Evolutionary conservation across 2,329 filamentous ascomycete species (phyloP), one percentile per base, ranked within the genome.

Genomic region (Curvularia verruculosa): DNA sequence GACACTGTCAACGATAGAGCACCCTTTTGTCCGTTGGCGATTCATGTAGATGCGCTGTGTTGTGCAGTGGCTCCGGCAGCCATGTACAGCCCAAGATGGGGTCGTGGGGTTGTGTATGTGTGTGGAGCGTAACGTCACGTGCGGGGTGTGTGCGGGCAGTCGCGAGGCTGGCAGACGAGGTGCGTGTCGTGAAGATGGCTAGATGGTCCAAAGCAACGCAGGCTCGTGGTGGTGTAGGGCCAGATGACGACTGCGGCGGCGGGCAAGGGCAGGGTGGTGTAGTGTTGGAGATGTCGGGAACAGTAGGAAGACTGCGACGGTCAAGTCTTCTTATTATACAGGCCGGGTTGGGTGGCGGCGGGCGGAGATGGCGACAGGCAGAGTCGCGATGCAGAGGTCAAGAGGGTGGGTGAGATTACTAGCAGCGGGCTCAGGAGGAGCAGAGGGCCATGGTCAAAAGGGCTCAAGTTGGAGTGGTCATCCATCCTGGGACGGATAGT

Each of bases 21-120:
- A 71, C 62, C 68, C 68, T 68, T 71, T 70, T 34, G 59, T 52
- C 52, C 68, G 63, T 72, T 69, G 66, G 53, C 69, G 66, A 73
- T 70, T 77, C 75, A 78, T 78, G 61, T 68, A 73, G 68, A 51
- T 64, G 45, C 53, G 37, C 28, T 58, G 15, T 61, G 41, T 56
- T 55, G 53, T 60, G 52, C 50, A 54, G 51, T 60, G 49, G 58
- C 61, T 58, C 47, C 53, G 49, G 46, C 54, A 56, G 66, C 65
- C 68, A 70, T 69, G 46, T 67, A 67, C 63, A 61, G 52, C 48
- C n/a, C 41, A 19, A 39, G 55, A 37, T 49, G 26, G 43, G 51
- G 43, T 45, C 47, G 52, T 28, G 45, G 61, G 59, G 51, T n/a
- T n/a, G n/a, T n/a, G n/a, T n/a, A n/a, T n/a, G n/a, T n/a, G n/a